Base-by-base conservation (phyloP, 192 early-diverging fungal genomes). In the Backusella westeae region DNA sequence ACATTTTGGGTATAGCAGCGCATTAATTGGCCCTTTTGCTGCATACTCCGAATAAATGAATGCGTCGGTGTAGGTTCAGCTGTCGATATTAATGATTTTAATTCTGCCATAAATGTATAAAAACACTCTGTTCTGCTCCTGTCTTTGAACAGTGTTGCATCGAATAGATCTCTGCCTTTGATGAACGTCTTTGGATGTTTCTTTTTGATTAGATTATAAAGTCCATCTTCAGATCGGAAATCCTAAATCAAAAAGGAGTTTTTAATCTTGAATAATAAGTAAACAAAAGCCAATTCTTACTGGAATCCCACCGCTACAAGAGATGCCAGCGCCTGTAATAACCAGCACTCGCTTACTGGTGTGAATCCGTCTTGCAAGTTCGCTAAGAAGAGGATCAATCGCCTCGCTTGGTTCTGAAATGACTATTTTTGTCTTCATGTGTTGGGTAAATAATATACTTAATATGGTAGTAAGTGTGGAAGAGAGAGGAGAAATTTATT, bases 1-100 rank as follows among this genome's bases (percentile, higher is more conserved):
- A 98, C 98, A 82, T 99, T 99, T 84, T 97, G 97, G 15, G 98
- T 98, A 71, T 99, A 99, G 81, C 94, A 96, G 6, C 98, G 84
- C 29, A 96, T 74, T 9, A 99, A 87, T 81, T 94, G 92, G 19
- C 92, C 91, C 8, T 82, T 79, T 26, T 93, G 89, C 23, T 92
- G 87, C 2, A 99, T 80, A 56, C 86, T 78, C 67, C 92, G 91
- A 75, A 99, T 89, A 77, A 98, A 98, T 38, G 82, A 73, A 81
- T 99, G 98, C 6, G 97, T 95, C 1, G 89, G 90, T 6, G 98
- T 96, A 29, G 90, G 87, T 34, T 84, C 81, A 4, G 97, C 97
- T 66, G 87, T 86, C 67, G 87, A 85, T 23, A 94, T 88, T 9
- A 93, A 81, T 9, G 87, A 78, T 75, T 96, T 93, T 34, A 98